phyloP scores from a whole-genome alignment of 257 asterid species.

The Solanum infundibuliforme region DNA sequence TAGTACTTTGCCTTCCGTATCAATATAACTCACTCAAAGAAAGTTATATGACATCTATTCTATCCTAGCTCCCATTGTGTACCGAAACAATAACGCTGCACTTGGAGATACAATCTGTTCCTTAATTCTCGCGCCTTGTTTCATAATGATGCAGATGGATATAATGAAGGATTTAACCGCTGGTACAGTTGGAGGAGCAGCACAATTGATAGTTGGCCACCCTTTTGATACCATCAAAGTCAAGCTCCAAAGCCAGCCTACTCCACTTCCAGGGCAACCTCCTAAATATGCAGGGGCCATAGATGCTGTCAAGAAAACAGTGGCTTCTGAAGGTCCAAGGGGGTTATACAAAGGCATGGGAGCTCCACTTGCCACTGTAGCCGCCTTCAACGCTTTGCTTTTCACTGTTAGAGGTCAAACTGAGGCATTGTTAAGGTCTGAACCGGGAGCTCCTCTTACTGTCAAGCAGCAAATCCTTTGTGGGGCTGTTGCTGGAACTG shows the following conservation, averaged over 20 bases:
- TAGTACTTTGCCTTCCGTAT: not conserved
- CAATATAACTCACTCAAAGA: not conserved
- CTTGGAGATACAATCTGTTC: not conserved
- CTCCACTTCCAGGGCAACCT: slow-evolving; percentile 69
- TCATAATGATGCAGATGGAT: slow-evolving; percentile 54
- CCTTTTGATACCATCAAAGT: slow-evolving; percentile 96
- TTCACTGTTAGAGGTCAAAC: slow-evolving; percentile 77
- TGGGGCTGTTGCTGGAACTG: slow-evolving; percentile 92
- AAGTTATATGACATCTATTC: not conserved
- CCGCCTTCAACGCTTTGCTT: slow-evolving; percentile 77
- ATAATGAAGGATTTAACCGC: slow-evolving; percentile 60
- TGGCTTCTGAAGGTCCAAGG: slow-evolving; percentile 85
- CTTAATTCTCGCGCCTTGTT: not conserved
- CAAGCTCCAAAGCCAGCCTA: slow-evolving; percentile 94
- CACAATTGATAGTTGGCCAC: slow-evolving; percentile 83
- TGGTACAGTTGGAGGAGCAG: slow-evolving; percentile 88
- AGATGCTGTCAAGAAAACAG: slow-evolving; percentile 80
- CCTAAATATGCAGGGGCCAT: slow-evolving; percentile 75
- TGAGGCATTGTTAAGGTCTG: slow-evolving; percentile 67
- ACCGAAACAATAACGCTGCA: not conserved
- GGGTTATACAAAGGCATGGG: slow-evolving; percentile 98
- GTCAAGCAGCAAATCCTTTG: slow-evolving; percentile 65
- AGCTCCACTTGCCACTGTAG: slow-evolving; percentile 85
- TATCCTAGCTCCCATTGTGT: not conserved
- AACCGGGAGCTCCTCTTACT: slow-evolving; percentile 58